Evolutionary conservation across 2,329 filamentous ascomycete genomes (phyloP).

Genomic region (Colletotrichum navitas): DNA sequence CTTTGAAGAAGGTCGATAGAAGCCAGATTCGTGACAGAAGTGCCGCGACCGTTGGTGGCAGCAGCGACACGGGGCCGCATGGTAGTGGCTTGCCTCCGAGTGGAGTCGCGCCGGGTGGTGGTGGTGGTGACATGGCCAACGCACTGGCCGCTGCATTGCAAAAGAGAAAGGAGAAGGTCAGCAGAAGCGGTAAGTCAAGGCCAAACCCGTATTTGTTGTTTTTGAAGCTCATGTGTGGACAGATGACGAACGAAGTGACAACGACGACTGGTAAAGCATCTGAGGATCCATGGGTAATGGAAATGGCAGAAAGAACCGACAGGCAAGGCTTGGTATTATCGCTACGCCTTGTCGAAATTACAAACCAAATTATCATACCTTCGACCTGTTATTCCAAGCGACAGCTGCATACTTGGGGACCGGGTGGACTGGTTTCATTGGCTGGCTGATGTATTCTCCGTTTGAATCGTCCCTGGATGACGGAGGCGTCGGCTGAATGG

Average conservation of each 20-base stretch:
- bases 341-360: neutral
- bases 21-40: slow-evolving; percentile 79
- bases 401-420: slow-evolving; percentile 18
- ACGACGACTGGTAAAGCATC: slow-evolving; percentile 75
- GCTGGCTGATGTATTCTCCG: neutral
- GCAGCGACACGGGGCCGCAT: slow-evolving; percentile 61
- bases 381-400: slow-evolving; percentile 10
- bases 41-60: slow-evolving; percentile 65
- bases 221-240: slow-evolving; percentile 24
- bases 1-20: slow-evolving; percentile 82
- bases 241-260: slow-evolving; percentile 82
- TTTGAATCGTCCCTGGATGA: neutral
- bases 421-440: neutral
- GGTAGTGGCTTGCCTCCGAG: slow-evolving; percentile 66
- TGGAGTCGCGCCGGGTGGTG: slow-evolving; percentile 63
- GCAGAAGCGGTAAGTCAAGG: slow-evolving; percentile 85
- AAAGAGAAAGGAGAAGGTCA: slow-evolving; percentile 93
- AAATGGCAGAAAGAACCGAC: neutral
- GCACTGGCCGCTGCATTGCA: slow-evolving; percentile 83
- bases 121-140: slow-evolving; percentile 80
- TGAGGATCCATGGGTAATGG: neutral
- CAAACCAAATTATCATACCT: slow-evolving; percentile 15
- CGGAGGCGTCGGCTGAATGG: neutral
- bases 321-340: neutral
- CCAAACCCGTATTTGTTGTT: slow-evolving; percentile 22